Evolutionary conservation across 2,329 filamentous ascomycete species (phyloP).

Genomic region (Orbilia blumenaviensis): DNA sequence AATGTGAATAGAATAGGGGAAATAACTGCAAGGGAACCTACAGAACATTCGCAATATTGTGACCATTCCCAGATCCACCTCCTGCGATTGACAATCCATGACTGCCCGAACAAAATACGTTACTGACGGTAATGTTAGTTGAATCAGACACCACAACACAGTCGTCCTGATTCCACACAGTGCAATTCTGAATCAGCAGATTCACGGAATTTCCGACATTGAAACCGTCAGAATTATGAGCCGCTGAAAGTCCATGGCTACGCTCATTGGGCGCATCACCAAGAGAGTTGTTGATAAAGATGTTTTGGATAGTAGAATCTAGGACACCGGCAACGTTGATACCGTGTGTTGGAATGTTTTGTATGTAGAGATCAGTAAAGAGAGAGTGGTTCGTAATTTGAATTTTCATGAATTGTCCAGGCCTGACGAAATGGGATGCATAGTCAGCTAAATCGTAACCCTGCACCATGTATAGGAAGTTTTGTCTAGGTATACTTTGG

Average conservation of each 20-base stretch:
- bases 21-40: conserved; percentile 54
- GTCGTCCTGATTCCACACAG: conserved; percentile 60
- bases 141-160: conserved; percentile 60
- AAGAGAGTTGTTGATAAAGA: conserved; percentile 62
- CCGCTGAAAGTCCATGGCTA: conserved; percentile 60
- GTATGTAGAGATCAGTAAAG: conserved; percentile 61
- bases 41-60: conserved; percentile 60
- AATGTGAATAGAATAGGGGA: neutral
- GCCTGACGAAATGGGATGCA: no score
- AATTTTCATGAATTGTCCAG: conserved; percentile 62
- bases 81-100: conserved; percentile 60
- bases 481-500: no score
- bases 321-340: conserved; percentile 60
- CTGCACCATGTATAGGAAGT: no score
- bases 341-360: conserved; percentile 62
- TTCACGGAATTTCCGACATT: conserved; percentile 59
- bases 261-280: conserved; percentile 60
- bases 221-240: conserved; percentile 61
- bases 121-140: conserved; percentile 58
- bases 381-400: conserved; percentile 61
- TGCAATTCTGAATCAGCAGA: conserved; percentile 57
- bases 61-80: conserved; percentile 59
- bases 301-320: conserved; percentile 59
- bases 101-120: conserved; percentile 58
- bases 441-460: no score